phyloP scores from a whole-genome alignment of 2,329 filamentous ascomycete species.

The Coleophoma cylindrospora region DNA sequence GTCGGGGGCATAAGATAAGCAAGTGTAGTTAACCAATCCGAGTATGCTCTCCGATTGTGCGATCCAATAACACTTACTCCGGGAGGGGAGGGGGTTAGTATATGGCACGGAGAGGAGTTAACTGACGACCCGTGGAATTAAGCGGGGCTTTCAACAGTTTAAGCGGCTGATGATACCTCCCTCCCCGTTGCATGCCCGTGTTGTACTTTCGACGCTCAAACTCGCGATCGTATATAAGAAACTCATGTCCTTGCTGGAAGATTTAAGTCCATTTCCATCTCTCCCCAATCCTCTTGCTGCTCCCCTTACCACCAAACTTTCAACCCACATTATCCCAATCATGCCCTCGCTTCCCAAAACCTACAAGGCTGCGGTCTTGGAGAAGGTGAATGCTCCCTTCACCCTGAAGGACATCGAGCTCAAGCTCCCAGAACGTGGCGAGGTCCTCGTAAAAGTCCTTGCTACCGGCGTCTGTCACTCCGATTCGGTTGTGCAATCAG shows the following conservation, averaged over 20 bases:
- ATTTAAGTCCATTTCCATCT: not conserved
- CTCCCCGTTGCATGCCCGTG: too few relatives aligned
- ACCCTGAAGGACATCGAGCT: constrained; percentile 55
- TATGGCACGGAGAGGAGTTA: too few relatives aligned
- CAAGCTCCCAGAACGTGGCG: constrained; percentile 45
- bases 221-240: not conserved
- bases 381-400: constrained; percentile 45
- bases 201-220: too few relatives aligned
- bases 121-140: too few relatives aligned
- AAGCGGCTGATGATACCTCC: too few relatives aligned
- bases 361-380: constrained; percentile 61
- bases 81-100: too few relatives aligned
- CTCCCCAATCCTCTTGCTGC: not conserved
- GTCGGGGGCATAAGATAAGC: too few relatives aligned
- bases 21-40: too few relatives aligned
- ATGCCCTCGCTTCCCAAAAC: constrained; percentile 50
- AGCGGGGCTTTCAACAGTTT: too few relatives aligned
- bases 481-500: constrained; percentile 30
- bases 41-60: too few relatives aligned
- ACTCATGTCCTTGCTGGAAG: not conserved
- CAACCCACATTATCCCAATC: not conserved
- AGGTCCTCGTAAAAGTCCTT: constrained; percentile 66
- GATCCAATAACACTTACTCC: too few relatives aligned
- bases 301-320: not conserved
- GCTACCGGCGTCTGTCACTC: constrained; percentile 67